Percentiles rank a stretch among this genome's conserved stretches.
Evolutionary conservation across 768 basidiomycete species (phyloP).

Genomic region (Pulveroboletus ravenelii): DNA sequence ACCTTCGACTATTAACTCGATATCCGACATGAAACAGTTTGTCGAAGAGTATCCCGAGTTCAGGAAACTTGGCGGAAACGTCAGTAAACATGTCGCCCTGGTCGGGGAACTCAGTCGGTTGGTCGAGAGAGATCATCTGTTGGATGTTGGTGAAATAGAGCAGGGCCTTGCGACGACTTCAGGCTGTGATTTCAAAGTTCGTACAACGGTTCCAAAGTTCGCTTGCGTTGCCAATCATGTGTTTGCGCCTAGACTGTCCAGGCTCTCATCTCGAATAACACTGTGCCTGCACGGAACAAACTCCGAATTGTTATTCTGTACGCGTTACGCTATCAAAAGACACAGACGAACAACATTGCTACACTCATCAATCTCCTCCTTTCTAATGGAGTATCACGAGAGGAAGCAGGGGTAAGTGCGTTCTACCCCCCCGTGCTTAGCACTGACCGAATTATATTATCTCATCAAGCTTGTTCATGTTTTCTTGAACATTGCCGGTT

Average conservation of each 20-base stretch:
- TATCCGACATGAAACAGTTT: slow-evolving; percentile 93
- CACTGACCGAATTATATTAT: slow-evolving; percentile 8
- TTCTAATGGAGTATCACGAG: slow-evolving; percentile 68
- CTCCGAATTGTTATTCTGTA: slow-evolving; percentile 87
- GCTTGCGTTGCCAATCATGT: neutral
- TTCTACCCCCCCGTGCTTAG: slow-evolving; percentile 5
- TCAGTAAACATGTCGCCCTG: slow-evolving; percentile 96
- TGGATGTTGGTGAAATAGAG: slow-evolving; percentile 92
- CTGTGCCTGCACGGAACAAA: slow-evolving; percentile 75
- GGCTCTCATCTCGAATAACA: slow-evolving; percentile 61
- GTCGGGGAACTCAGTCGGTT: slow-evolving; percentile 94
- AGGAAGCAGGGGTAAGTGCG: slow-evolving; percentile 61
- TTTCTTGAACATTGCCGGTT: slow-evolving; percentile 86
- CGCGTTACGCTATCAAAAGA: slow-evolving; percentile 92
- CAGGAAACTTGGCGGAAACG: slow-evolving; percentile 92
- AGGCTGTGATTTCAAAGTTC: slow-evolving; percentile 82
- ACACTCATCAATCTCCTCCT: slow-evolving; percentile 70
- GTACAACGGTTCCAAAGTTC: slow-evolving; percentile 13
- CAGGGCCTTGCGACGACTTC: slow-evolving; percentile 93
- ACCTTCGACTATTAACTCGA: slow-evolving; percentile 84
- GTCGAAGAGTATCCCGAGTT: slow-evolving; percentile 99
- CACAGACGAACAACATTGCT: slow-evolving; percentile 75
- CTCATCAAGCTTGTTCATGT: slow-evolving; percentile 79
- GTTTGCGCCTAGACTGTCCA: slow-evolving; percentile 64
- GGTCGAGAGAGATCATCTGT: slow-evolving; percentile 77